Evolutionary conservation across 352 stramenopile species (phyloP).

Genomic region (Globisporangium uncinulatum): DNA sequence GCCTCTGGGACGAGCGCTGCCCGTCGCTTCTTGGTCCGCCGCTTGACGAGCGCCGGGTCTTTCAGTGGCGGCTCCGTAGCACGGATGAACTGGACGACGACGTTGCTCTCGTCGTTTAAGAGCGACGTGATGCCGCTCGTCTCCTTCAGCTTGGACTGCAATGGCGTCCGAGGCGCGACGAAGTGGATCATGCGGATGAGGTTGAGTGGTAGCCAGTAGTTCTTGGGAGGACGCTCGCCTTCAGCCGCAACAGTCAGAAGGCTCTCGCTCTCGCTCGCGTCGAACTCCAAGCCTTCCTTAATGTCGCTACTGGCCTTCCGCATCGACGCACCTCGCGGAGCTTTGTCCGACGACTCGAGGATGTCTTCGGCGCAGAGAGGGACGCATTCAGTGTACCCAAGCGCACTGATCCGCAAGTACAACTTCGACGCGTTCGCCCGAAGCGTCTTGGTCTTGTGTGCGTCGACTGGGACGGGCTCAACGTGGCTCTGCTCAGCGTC

Average conservation of each 20-base stretch:
- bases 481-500: slow-evolving; percentile 46
- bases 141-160: slow-evolving; percentile 73
- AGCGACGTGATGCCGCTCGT: slow-evolving; percentile 62
- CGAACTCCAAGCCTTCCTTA: slow-evolving; percentile 18
- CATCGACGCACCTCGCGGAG: slow-evolving; percentile 30
- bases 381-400: slow-evolving; percentile 77
- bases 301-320: slow-evolving; percentile 29
- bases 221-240: slow-evolving; percentile 17
- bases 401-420: slow-evolving; percentile 65
- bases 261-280: slow-evolving; percentile 14
- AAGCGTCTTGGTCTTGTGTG: slow-evolving; percentile 16
- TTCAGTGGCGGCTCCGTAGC: slow-evolving; percentile 67
- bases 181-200: slow-evolving; percentile 76
- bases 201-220: slow-evolving; percentile 75
- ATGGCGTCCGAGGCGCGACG: slow-evolving; percentile 62
- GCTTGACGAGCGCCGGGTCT: slow-evolving; percentile 27
- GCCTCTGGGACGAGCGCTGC: slow-evolving; percentile 28
- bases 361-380: slow-evolving; percentile 56
- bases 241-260: slow-evolving; percentile 5
- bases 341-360: slow-evolving; percentile 34
- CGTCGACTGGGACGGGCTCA: slow-evolving; percentile 12
- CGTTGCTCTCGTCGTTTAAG: slow-evolving; percentile 65
- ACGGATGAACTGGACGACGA: slow-evolving; percentile 71
- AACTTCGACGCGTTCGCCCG: slow-evolving; percentile 28
- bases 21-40: slow-evolving; percentile 29